These are phyloP conservation scores for Scutellaria galericulata DNA, from an alignment of 257 asterid species.

Conservation along the genomic window DNA sequence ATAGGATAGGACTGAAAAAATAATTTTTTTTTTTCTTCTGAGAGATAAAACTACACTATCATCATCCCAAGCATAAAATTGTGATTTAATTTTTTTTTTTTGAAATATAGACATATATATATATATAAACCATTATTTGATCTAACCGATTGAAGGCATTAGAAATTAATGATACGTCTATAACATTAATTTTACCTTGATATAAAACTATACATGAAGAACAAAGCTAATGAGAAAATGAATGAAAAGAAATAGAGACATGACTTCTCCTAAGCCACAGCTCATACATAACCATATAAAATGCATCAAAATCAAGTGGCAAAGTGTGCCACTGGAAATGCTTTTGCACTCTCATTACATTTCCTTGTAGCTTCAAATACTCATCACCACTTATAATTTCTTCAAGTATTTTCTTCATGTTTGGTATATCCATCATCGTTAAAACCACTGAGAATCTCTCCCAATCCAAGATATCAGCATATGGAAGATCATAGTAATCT, in stretches of 20 bases:
- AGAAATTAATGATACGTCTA: too few species aligned
- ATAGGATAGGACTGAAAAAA: too few species aligned
- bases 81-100: too few species aligned
- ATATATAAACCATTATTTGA: too few species aligned
- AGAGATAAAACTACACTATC: too few species aligned
- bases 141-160: too few species aligned
- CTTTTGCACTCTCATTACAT: constrained; percentile 65
- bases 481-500: constrained; percentile 87
- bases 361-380: constrained; percentile 62
- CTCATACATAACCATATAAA: constrained; percentile 85
- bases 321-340: constrained; percentile 74
- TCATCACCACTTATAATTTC: constrained; percentile 29
- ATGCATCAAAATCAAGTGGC: constrained; percentile 68
- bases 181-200: background rate
- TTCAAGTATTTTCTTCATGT: constrained; percentile 58
- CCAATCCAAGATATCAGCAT: constrained; percentile 74
- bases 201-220: background rate
- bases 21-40: too few species aligned
- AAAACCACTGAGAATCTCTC: constrained; percentile 63
- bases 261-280: constrained; percentile 83
- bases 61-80: too few species aligned
- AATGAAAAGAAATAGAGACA: constrained; percentile 32
- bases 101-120: too few species aligned
- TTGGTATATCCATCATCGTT: constrained; percentile 58
- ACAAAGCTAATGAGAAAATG: background rate